Percentiles rank a stretch among this genome's conserved stretches.
Evolutionary conservation across 305 asterid genomes (phyloP).

Genomic region (Fraxinus paxiana): DNA sequence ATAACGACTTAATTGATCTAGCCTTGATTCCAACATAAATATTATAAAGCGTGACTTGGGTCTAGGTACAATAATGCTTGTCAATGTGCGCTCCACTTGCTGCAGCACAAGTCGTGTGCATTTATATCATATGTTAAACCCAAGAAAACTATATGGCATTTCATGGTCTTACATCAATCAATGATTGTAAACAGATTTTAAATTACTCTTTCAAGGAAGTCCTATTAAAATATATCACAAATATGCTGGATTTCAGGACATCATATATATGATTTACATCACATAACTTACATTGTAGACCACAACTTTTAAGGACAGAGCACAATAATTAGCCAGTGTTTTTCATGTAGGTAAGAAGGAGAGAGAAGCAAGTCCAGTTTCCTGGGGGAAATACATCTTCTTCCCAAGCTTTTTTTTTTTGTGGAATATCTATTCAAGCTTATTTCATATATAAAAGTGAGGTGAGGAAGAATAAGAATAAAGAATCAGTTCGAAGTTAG

Average conservation of each 20-base stretch:
- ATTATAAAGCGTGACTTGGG: not conserved
- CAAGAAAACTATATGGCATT: not conserved
- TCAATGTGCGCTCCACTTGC: not conserved
- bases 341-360: not conserved
- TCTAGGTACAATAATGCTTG: not conserved
- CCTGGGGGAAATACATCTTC: not conserved
- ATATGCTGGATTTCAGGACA: not conserved
- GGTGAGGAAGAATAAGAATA: not conserved
- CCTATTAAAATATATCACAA: not conserved
- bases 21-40: conserved; percentile 9
- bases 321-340: not conserved
- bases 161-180: not conserved
- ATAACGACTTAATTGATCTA: not conserved
- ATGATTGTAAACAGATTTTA: not conserved
- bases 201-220: not conserved
- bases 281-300: not conserved
- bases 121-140: not conserved
- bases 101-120: not conserved
- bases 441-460: not conserved
- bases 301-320: not conserved
- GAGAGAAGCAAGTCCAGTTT: not conserved
- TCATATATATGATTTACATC: not conserved
- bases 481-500: not conserved
- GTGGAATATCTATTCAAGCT: not conserved
- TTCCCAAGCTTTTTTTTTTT: not conserved